Evolutionary conservation across 768 basidiomycete species (phyloP).

Genomic region (Clathrus columnatus): DNA sequence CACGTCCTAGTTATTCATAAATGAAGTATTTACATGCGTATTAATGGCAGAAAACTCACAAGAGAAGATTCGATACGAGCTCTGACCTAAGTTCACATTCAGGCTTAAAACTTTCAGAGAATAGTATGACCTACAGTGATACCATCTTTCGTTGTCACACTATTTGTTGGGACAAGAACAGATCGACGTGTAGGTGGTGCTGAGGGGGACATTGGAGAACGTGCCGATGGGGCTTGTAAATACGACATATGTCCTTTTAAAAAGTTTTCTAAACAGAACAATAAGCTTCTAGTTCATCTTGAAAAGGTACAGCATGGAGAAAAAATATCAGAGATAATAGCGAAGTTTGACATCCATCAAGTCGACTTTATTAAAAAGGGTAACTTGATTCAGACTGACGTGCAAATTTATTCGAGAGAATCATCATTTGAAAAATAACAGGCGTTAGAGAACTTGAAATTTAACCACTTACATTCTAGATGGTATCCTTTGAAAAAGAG

Average conservation of each 20-base stretch:
- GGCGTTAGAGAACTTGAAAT: not conserved
- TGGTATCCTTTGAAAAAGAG: no score
- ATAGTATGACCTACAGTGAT: conserved; percentile 12
- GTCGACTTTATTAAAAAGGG: not conserved
- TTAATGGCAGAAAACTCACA: conserved; percentile 8
- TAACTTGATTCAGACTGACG: conserved; percentile 33
- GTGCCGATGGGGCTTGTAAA: conserved; percentile 9
- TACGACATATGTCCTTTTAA: not conserved
- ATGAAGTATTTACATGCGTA: not conserved
- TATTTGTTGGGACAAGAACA: conserved; percentile 72
- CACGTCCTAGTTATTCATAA: conserved; percentile 35
- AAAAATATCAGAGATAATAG: not conserved
- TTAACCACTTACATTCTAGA: no score
- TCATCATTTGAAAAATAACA: conserved; percentile 8
- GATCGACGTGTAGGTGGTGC: conserved; percentile 12
- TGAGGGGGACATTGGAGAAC: conserved; percentile 5
- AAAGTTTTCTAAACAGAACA: not conserved
- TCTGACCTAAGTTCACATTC: conserved; percentile 38
- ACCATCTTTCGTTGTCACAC: conserved; percentile 69
- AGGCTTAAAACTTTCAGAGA: conserved; percentile 20
- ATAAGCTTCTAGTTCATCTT: not conserved
- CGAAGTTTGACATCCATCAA: conserved; percentile 2
- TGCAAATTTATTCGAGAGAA: conserved; percentile 29
- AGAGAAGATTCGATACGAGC: conserved; percentile 80
- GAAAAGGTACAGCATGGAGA: not conserved